Conservation (phyloP, 2,329 filamentous ascomycete genomes). For the Ophiostoma piceae region DNA sequence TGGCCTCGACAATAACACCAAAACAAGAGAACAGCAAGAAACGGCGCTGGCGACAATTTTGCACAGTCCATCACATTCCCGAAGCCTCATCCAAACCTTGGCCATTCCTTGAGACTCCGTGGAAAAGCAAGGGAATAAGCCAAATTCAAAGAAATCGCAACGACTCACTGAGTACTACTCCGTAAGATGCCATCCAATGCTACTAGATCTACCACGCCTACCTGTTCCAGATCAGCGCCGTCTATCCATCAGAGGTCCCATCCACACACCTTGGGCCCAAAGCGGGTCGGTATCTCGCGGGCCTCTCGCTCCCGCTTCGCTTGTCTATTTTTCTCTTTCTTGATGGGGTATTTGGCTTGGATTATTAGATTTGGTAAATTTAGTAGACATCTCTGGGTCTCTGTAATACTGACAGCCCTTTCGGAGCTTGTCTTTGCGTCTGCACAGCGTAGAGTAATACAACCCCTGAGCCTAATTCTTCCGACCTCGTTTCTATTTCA, state of each 20-base stretch:
- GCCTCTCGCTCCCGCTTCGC: constrained; percentile 6
- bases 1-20: no score
- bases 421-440: no score
- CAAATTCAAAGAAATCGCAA: not conserved
- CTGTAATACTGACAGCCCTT: not conserved
- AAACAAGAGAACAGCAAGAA: not conserved
- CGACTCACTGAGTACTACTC: not conserved
- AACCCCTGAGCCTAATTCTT: constrained; percentile 4
- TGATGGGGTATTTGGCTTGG: not conserved
- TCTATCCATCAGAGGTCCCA: not conserved
- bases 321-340: not conserved
- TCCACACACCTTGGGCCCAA: constrained; percentile 7
- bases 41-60: not conserved
- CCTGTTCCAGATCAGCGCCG: constrained; percentile 5
- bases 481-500: not conserved
- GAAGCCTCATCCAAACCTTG: not conserved
- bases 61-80: not conserved
- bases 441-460: not conserved
- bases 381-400: not conserved
- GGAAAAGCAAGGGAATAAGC: not conserved
- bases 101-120: not conserved
- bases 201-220: constrained; percentile 4
- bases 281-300: not conserved
- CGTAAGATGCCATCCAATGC: not conserved
- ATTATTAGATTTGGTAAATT: not conserved